Conservation (phyloP, 2,329 filamentous ascomycete species). For the Fusarium tupiense region DNA sequence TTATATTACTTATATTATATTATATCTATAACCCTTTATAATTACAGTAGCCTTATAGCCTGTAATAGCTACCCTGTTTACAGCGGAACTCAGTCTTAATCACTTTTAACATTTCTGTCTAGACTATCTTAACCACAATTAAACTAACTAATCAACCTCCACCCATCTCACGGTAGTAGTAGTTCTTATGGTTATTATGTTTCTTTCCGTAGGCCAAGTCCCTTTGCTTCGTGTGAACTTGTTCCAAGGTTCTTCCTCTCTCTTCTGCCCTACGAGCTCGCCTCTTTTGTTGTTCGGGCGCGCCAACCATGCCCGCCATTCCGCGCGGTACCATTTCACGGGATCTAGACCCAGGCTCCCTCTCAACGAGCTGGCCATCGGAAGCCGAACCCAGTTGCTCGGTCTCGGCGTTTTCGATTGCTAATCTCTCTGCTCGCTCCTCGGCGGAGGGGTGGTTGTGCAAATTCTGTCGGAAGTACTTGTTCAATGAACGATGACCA, state of each 20-base stretch:
- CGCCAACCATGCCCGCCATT: conserved; percentile 81
- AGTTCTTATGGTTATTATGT: conserved; percentile 76
- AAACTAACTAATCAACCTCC: conserved; percentile 50
- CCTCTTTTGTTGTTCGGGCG: conserved; percentile 78
- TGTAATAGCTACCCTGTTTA: too few species aligned
- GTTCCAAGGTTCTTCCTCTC: conserved; percentile 72
- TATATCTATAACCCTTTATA: too few species aligned
- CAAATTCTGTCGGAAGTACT: conserved; percentile 93
- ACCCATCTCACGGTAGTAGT: conserved; percentile 61
- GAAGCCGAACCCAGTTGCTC: conserved; percentile 46
- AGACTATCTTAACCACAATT: too few species aligned
- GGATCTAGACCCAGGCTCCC: conserved; percentile 55
- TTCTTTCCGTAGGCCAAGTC: conserved; percentile 77
- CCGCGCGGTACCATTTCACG: conserved; percentile 72
- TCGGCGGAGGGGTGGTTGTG: conserved; percentile 82
- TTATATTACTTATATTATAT: too few species aligned
- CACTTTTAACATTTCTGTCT: not conserved
- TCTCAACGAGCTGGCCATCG: conserved; percentile 48
- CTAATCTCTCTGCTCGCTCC: conserved; percentile 75
- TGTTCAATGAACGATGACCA: conserved; percentile 86
- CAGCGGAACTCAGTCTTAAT: not conserved
- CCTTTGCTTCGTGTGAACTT: conserved; percentile 69
- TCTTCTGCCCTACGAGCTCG: conserved; percentile 74
- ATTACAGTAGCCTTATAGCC: too few species aligned
- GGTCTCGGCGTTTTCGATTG: conserved; percentile 59